phyloP scores from a whole-genome alignment of 495 filamentous ascomycete genomes.

The Lepraria neglecta region DNA sequence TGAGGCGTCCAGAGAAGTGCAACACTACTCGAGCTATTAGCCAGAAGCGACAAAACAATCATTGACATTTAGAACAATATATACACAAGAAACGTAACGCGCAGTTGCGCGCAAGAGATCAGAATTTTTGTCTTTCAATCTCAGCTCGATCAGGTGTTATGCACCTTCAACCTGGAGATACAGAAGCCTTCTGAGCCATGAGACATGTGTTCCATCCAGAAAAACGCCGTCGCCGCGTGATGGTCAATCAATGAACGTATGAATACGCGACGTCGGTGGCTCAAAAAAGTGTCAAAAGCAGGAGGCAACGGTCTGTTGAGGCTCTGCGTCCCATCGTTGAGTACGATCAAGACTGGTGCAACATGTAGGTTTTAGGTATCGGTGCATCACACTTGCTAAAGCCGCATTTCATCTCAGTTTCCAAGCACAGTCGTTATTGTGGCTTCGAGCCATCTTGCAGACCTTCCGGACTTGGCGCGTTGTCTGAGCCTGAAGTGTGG shows the following conservation, averaged over 20 bases:
- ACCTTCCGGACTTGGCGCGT: background rate
- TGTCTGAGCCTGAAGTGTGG: background rate
- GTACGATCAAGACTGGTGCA: background rate
- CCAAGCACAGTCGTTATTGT: too few relatives aligned
- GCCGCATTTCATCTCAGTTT: too few relatives aligned
- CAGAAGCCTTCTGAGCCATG: background rate
- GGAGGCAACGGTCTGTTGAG: background rate
- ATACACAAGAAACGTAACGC: background rate
- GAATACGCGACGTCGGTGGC: background rate
- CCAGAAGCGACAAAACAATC: too few relatives aligned
- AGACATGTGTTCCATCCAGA: background rate
- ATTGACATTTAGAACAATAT: background rate
- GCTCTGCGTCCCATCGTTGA: background rate
- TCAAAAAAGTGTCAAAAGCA: background rate
- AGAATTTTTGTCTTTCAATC: background rate
- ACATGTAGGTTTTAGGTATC: too few relatives aligned
- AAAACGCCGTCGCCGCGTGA: conserved; percentile 5
- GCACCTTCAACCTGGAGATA: background rate
- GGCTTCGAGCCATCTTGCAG: too few relatives aligned
- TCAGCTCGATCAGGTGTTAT: background rate
- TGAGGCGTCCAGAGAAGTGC: too few relatives aligned
- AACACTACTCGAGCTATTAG: too few relatives aligned
- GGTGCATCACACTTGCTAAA: too few relatives aligned
- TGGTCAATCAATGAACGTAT: conserved; percentile 7
- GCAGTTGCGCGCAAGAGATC: background rate